Evolutionary conservation across 31 red algal species (phyloP), one percentile per base, ranked within the genome.

Genomic region (Bonnemaisonia californica): DNA sequence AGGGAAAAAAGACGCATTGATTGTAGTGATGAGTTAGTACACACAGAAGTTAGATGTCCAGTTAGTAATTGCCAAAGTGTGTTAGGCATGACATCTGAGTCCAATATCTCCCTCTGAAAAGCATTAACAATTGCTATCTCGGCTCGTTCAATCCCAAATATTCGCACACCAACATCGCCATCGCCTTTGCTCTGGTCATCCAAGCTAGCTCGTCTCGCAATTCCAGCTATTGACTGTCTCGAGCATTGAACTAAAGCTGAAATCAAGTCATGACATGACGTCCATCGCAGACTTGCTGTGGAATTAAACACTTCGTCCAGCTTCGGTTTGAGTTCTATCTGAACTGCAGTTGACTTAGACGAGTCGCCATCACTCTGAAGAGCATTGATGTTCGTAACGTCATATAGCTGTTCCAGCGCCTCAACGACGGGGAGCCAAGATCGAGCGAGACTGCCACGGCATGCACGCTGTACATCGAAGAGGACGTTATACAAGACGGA

Each of bases 221-320:
- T 33, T 26, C 32, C 33, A 11, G 70, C 51, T 19, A 90, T 65
- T 32, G 87, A 70, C 36, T 83, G 87, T 7, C 87, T 41, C 0
- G 78, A 90, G 57, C 79, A 80, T 30, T 81, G 78, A 60, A 90
- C 87, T 1, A 90, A 32, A 18, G 87, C 87, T 27, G 78, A 82
- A 28, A 90, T 83, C 27, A 90, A 41, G 33, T 90, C 87, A 68
- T 78, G 79, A 56, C 78, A 90, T 19, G 78, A 68, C 12, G 55
- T 41, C 87, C 87, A 83, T 24, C 37, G 61, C 69, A 90, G 12
- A 23, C 62, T 9, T 28, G 41, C 35, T 8, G 87, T 71, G 5
- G 56, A 69, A 8, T 7, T 78, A 61, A 83, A 82, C 19, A 90
- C 59, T 1, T 21, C 30, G 2, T 62, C 40, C 23, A 83, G n/a